phyloP scores from a whole-genome alignment of 176 grass and related monocot species.

The Dactylis glomerata region DNA sequence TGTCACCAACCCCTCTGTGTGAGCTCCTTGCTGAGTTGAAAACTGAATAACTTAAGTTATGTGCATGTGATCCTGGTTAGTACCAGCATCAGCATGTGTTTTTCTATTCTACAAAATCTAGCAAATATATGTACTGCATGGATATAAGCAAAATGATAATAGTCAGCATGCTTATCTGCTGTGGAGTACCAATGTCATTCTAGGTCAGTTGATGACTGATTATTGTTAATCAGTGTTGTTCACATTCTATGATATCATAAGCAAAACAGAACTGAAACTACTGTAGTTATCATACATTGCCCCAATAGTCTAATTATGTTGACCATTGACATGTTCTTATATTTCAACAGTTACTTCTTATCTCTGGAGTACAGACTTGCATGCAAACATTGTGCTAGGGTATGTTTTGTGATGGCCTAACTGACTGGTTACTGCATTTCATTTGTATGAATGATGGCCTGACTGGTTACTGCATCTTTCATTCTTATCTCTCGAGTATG shows the following conservation, averaged over 20 bases:
- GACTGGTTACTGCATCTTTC: too few species aligned
- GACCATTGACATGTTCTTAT: too few species aligned
- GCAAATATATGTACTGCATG: neutral
- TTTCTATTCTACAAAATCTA: conserved; percentile 22
- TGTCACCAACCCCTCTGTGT: conserved; percentile 15
- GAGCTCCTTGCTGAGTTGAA: conserved; percentile 27
- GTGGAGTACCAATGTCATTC: neutral
- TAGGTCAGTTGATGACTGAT: neutral
- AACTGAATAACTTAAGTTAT: conserved; percentile 24
- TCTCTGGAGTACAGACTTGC: too few species aligned
- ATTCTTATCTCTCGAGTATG: too few species aligned
- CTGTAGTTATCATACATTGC: neutral
- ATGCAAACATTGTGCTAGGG: too few species aligned
- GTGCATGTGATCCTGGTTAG: conserved; percentile 21
- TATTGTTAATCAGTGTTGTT: neutral
- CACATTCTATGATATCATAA: neutral
- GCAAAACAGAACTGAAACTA: neutral
- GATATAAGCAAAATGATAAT: conserved; percentile 11
- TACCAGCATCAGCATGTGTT: neutral
- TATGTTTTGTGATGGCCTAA: too few species aligned
- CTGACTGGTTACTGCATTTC: too few species aligned
- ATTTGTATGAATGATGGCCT: too few species aligned
- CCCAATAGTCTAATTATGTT: conserved; percentile 25
- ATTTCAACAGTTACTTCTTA: too few species aligned
- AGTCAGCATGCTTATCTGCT: conserved; percentile 10